Evolutionary conservation across 179 eudicot species (phyloP).

Genomic region (Sideroxylon spinosum): DNA sequence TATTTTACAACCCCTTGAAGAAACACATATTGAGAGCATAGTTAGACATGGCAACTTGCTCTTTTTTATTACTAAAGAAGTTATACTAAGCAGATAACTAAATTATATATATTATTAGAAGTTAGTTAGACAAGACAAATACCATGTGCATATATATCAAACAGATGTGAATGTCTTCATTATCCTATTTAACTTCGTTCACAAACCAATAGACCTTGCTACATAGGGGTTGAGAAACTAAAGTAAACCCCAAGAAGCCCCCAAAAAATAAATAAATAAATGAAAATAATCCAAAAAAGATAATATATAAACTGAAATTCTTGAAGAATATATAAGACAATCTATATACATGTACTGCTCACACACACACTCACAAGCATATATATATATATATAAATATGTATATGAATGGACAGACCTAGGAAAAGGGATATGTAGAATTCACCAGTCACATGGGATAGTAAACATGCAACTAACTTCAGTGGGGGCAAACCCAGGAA

Average conservation of each 20-base stretch:
- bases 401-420: background rate
- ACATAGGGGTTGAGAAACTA: background rate
- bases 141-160: too few relatives aligned
- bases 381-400: too few relatives aligned
- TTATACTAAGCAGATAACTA: too few relatives aligned
- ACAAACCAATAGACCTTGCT: background rate
- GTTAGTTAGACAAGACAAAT: too few relatives aligned
- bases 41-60: background rate
- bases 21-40: background rate
- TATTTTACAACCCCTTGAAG: background rate
- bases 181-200: background rate
- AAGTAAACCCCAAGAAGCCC: background rate
- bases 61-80: background rate
- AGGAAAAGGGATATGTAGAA: background rate
- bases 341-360: too few relatives aligned
- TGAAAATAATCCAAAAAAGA: background rate
- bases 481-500: background rate
- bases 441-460: background rate
- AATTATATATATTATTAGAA: too few relatives aligned
- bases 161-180: background rate
- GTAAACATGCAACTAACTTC: constrained; percentile 2
- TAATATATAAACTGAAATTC: background rate
- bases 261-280: background rate
- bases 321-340: background rate
- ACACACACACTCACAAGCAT: too few relatives aligned